phyloP scores from a whole-genome alignment of 1,284 basidiomycete genomes.

The Trichosporon sp. region DNA sequence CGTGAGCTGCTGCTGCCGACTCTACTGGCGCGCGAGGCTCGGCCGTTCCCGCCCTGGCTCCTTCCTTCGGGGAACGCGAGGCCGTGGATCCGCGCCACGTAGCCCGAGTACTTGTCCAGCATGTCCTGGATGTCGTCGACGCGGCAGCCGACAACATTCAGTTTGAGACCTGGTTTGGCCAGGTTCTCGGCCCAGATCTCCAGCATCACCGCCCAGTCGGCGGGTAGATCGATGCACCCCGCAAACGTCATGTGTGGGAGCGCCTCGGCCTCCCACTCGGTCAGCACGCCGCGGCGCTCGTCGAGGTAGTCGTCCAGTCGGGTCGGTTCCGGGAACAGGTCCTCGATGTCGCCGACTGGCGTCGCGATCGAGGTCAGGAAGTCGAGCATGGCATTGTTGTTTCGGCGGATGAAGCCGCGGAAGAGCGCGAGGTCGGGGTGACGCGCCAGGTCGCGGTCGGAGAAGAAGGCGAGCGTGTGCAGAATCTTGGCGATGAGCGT shows the following conservation, averaged over 20 bases:
- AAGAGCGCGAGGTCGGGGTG: conserved; percentile 37
- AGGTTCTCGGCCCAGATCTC: conserved; percentile 39
- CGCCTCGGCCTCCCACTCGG: conserved; percentile 26
- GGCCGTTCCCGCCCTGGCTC: not conserved
- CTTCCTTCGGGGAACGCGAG: conserved; percentile 22
- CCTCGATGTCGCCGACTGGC: conserved; percentile 29
- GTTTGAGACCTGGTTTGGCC: conserved; percentile 24
- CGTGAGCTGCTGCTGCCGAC: not conserved
- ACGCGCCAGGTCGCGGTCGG: conserved; percentile 32
- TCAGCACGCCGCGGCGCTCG: conserved; percentile 28
- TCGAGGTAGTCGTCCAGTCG: conserved; percentile 28
- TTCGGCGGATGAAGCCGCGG: conserved; percentile 34
- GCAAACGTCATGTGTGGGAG: conserved; percentile 35
- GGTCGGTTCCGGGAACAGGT: conserved; percentile 21
- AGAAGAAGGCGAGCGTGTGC: conserved; percentile 45
- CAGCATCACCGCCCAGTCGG: conserved; percentile 37
- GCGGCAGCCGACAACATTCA: not conserved
- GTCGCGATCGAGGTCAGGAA: conserved; percentile 38
- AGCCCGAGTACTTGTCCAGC: conserved; percentile 22
- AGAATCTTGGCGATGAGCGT: conserved; percentile 44
- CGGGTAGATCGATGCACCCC: conserved; percentile 37
- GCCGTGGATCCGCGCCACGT: conserved; percentile 25
- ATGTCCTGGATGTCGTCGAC: conserved; percentile 24
- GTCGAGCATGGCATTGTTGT: conserved; percentile 39
- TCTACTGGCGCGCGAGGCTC: not conserved